Base-by-base conservation (phyloP, 192 early-diverging fungal genomes). In the Backusella tuberculispora region DNA sequence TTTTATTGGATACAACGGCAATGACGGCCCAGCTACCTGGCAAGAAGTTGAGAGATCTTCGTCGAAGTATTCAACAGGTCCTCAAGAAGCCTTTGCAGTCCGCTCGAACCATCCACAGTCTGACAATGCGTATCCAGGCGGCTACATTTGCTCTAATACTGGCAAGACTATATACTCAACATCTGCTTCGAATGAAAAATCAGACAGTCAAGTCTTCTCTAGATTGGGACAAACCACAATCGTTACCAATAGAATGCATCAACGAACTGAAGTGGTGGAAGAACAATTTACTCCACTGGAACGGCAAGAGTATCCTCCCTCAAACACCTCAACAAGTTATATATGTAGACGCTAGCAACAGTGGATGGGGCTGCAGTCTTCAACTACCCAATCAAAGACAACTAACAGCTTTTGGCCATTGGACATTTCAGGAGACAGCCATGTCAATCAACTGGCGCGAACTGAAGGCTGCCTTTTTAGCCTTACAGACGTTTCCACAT, bases 371-470 rank as follows among this genome's bases (percentile, higher is more conserved):
- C 4, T 34, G 69, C 21, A 29, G 14, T 5, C 65, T 26, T 6
- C 4, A 48, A 13, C 43, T 2, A 21, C 17, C 29, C 0, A n/a
- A 53, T 7, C 47, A 40, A 26, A 29, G 24, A 47, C 45, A 19
- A 7, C 29, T 0, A 21, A 70, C n/a, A 13, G 69, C 9, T 19
- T 48, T 26, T 70, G 47, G 45, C 9, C 26, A 29, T n/a, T 24
- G n/a, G 44, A 45, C 72, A 2, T 1, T 3, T 3, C 21, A 50
- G 10, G 65, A 78, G 47, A 6, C 26, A n/a, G 15, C 13, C 0
- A 2, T 38, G 26, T 72, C 76, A 43, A 80, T 83, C 69, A 79
- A 80, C 50, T 77, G 56, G 65, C 69, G 79, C 38, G 78, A 82
- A 42, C 19, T 82, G 4, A 67, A 71, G 63, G 37, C 63, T 2